These are phyloP conservation scores for Allium cepa DNA, from an alignment of 106 monocot genomes.

Conservation along the genomic window DNA sequence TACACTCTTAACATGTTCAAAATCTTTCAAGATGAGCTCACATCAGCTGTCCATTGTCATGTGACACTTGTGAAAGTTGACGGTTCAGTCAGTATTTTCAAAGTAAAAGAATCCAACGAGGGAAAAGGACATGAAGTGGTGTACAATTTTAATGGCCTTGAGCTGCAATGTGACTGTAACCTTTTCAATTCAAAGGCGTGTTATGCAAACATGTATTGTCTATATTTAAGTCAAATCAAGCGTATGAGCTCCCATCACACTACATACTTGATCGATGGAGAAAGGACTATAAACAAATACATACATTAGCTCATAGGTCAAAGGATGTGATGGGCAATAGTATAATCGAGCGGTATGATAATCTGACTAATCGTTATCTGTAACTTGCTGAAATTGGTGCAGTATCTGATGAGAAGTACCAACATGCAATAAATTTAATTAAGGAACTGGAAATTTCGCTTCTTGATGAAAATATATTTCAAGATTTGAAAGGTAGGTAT, in stretches of 20 bases:
- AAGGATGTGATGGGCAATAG: constrained; percentile 24
- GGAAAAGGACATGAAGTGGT: constrained; percentile 31
- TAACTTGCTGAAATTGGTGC: constrained; percentile 28
- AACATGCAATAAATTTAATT: constrained; percentile 20
- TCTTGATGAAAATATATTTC: constrained; percentile 37
- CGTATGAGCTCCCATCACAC: constrained; percentile 31
- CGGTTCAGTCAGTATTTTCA: constrained; percentile 26
- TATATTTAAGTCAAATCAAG: constrained; percentile 35
- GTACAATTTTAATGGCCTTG: constrained; percentile 19
- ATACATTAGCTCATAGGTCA: constrained; percentile 15
- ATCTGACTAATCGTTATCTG: constrained; percentile 26
- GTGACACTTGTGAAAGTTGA: constrained; percentile 25
- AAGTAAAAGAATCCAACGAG: constrained; percentile 24
- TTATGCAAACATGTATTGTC: constrained; percentile 43
- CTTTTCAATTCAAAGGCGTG: constrained; percentile 35
- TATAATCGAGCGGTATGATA: constrained; percentile 40
- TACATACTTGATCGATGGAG: constrained; percentile 44
- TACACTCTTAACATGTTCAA: constrained; percentile 41
- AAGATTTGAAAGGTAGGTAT: constrained; percentile 24
- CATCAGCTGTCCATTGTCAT: constrained; percentile 25
- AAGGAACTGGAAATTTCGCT: constrained; percentile 24
- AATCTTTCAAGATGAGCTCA: constrained; percentile 43
- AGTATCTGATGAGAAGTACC: constrained; percentile 33
- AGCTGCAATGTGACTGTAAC: constrained; percentile 30
- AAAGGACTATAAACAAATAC: constrained; percentile 35